These are phyloP conservation scores for Lecanicillium sp. DNA, from an alignment of 2,329 filamentous ascomycete genomes.

Conservation along the genomic window DNA sequence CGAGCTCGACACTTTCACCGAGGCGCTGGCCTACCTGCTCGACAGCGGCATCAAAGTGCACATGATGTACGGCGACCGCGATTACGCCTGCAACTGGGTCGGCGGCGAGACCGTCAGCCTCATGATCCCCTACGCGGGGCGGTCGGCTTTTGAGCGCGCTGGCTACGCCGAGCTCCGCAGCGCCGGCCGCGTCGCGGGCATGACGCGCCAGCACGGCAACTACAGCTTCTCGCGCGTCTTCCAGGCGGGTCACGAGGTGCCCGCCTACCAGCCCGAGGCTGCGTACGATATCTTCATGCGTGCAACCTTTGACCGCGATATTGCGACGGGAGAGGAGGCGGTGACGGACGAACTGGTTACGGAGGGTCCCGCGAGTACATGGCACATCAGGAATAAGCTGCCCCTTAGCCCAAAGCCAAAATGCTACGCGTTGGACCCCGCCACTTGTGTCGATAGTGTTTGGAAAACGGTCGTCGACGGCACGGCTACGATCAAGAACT, in stretches of 20 bases:
- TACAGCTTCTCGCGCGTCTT: conserved; percentile 61
- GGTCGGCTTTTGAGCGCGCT: conserved; percentile 49
- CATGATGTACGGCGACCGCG: conserved; percentile 59
- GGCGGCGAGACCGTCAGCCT: conserved; percentile 66
- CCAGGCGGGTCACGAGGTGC: conserved; percentile 57
- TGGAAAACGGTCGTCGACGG: too few relatives aligned
- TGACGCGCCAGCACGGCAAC: conserved; percentile 67
- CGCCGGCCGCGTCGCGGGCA: conserved; percentile 37
- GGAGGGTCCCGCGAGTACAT: too few relatives aligned
- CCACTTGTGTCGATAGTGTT: too few relatives aligned
- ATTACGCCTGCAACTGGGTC: conserved; percentile 56
- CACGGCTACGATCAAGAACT: too few relatives aligned
- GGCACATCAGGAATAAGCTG: too few relatives aligned
- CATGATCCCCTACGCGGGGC: conserved; percentile 43
- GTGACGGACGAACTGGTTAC: conserved; percentile 42
- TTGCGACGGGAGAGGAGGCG: conserved; percentile 47
- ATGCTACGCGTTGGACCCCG: not conserved
- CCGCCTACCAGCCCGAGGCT: conserved; percentile 52
- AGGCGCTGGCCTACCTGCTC: conserved; percentile 50
- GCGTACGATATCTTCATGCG: conserved; percentile 53
- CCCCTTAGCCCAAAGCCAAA: not conserved
- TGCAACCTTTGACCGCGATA: conserved; percentile 46
- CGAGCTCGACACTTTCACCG: not conserved
- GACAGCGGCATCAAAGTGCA: conserved; percentile 58
- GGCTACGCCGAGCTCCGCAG: conserved; percentile 66